Base-by-base conservation (phyloP, 148 eudicot species). In the Salicornia ramosissima region DNA sequence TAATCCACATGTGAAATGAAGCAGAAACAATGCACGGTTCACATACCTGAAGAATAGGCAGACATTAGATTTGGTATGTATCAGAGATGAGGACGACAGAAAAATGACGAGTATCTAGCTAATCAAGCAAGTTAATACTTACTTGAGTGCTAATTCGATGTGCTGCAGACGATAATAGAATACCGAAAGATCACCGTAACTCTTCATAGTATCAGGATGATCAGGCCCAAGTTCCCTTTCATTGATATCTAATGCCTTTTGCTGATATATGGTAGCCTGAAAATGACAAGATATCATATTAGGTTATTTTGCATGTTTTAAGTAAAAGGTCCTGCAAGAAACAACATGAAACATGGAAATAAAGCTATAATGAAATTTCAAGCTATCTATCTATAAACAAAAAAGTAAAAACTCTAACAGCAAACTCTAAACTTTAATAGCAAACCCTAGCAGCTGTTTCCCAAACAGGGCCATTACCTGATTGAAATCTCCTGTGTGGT, bases 131-230 rank as follows among this genome's bases (percentile, higher is more conserved):
- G 18, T 4, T 2, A 30, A 42, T 50, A 74, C 79, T 85, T 81
- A 95, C 99, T 87, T 95, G 72, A 95, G 76, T 21, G 99, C 99
- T 83, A 95, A 77, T 69, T 95, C 94, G 60, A 91, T 91, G 83
- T 95, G 97, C 74, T 95, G 99, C 49, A 95, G 90, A 73, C 99
- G 99, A 74, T 95, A 95, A 70, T 95, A 95, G 42, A 95, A 95
- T 50, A 95, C 99, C 6, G 99, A 95, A 72, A 95, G 99, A 89
- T 95, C 99, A 54, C 99, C 99, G 31, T 95, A 95, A 80, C 99
- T 89, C 79, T 95, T 95, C 92, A 89, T 87, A 39, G 99, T 95
- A 71, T 95, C 99, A 10, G 99, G 99, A 85, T 95, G 99, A 79
- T 95, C 99, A 79, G 93, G 92, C 65, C 99, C 99, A 21, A 95